Evolutionary conservation across 352 stramenopile genomes (phyloP).

Genomic region (Globisporangium sylvaticum): DNA sequence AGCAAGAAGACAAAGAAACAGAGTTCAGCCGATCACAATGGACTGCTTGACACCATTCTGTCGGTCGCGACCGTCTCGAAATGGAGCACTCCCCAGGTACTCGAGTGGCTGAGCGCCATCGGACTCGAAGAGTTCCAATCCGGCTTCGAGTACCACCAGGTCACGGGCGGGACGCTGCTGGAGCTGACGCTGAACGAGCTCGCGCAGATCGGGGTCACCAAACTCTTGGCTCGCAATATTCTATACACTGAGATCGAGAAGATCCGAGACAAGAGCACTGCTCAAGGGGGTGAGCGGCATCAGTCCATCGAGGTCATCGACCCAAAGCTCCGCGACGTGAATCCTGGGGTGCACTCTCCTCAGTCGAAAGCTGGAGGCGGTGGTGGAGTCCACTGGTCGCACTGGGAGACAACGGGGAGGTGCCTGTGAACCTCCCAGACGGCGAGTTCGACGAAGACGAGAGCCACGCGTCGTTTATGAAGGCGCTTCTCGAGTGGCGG

Average conservation of each 20-base stretch:
- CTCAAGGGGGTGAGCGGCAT: background rate
- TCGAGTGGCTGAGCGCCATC: conserved; percentile 59
- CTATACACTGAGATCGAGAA: conserved; percentile 53
- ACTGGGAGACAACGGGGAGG: conserved; percentile 17
- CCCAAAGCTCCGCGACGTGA: conserved; percentile 43
- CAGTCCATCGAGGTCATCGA: conserved; percentile 47
- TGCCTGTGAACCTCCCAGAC: conserved; percentile 70
- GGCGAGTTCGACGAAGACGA: conserved; percentile 72
- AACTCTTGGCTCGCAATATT: conserved; percentile 53
- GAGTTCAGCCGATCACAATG: background rate
- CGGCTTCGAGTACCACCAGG: conserved; percentile 76
- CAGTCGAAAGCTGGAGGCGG: conserved; percentile 10
- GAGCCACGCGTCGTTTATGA: conserved; percentile 75
- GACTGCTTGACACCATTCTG: conserved; percentile 13
- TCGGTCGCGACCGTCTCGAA: conserved; percentile 36
- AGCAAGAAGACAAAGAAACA: conserved; percentile 21
- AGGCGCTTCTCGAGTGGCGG: conserved; percentile 75
- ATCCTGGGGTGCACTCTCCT: conserved; percentile 26
- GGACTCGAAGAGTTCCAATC: conserved; percentile 59
- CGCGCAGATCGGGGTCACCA: conserved; percentile 44
- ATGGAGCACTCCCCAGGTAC: conserved; percentile 56
- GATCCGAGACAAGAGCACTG: conserved; percentile 25
- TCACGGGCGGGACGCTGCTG: conserved; percentile 51
- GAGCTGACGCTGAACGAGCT: conserved; percentile 42
- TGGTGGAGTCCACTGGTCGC: conserved; percentile 47